Evolutionary conservation across 2,329 filamentous ascomycete species (phyloP).

Genomic region (Pestalotiopsis sp.): DNA sequence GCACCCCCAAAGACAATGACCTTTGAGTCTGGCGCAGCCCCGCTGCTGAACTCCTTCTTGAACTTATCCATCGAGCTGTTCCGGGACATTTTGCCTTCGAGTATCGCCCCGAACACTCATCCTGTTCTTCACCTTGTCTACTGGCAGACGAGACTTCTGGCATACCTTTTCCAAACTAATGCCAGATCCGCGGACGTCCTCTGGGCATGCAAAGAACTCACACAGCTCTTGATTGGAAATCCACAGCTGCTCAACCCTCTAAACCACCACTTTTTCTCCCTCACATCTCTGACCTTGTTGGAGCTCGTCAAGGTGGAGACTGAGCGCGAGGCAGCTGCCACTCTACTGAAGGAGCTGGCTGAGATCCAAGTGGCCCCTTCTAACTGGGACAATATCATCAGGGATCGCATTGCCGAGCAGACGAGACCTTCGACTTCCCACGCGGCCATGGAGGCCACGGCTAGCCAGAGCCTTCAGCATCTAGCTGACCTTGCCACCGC

Average conservation of each 20-base stretch:
- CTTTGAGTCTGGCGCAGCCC: conserved; percentile 38
- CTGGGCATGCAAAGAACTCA: conserved; percentile 60
- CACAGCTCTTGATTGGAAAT: conserved; percentile 58
- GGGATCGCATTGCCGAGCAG: conserved; percentile 51
- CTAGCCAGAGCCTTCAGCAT: conserved; percentile 59
- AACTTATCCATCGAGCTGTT: conserved; percentile 66
- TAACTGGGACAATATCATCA: conserved; percentile 60
- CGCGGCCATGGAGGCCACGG: conserved; percentile 39
- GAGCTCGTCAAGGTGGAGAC: conserved; percentile 58
- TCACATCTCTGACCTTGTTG: conserved; percentile 62
- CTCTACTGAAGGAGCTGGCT: conserved; percentile 56
- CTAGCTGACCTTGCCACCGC: conserved; percentile 59
- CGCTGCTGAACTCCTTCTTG: conserved; percentile 51
- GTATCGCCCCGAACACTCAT: conserved; percentile 51
- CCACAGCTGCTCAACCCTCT: conserved; percentile 61
- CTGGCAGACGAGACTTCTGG: conserved; percentile 69
- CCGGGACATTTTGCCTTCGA: conserved; percentile 62
- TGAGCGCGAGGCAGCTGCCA: conserved; percentile 58
- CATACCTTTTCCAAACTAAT: conserved; percentile 60
- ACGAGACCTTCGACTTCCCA: conserved; percentile 36
- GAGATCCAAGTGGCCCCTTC: conserved; percentile 51
- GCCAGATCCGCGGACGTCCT: conserved; percentile 59
- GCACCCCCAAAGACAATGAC: conserved; percentile 43
- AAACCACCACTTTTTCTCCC: conserved; percentile 66
- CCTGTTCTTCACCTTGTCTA: conserved; percentile 67